These are phyloP conservation scores for Balansia obtecta DNA, from an alignment of 2,329 filamentous ascomycete genomes.

Conservation along the genomic window DNA sequence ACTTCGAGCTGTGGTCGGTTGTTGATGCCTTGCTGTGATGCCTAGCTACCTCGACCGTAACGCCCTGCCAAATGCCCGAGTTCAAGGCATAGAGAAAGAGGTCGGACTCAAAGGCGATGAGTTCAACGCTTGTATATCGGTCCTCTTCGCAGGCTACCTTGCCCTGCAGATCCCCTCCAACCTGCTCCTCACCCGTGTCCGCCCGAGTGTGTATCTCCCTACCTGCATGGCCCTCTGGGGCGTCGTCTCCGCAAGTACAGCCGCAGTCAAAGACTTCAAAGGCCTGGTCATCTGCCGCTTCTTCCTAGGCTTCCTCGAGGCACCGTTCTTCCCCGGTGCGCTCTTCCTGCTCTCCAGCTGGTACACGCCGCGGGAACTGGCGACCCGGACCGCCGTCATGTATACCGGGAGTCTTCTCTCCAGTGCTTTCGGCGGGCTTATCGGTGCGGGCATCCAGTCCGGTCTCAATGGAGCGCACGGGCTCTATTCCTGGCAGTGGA, in stretches of 20 bases:
- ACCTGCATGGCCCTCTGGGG: constrained; percentile 25
- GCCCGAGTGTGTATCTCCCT: constrained; percentile 31
- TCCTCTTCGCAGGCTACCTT: constrained; percentile 24
- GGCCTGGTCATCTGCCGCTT: constrained; percentile 30
- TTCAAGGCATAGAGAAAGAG: constrained; percentile 5
- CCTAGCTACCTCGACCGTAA: constrained; percentile 6
- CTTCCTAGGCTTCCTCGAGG: constrained; percentile 27
- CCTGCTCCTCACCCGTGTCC: constrained; percentile 25
- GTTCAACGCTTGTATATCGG: constrained; percentile 16
- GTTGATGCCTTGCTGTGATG: background rate
- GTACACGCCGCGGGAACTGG: constrained; percentile 38
- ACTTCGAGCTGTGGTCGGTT: too few relatives aligned
- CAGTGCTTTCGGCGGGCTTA: constrained; percentile 29
- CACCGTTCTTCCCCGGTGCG: constrained; percentile 24
- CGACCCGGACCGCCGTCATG: constrained; percentile 30
- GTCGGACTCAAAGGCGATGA: background rate
- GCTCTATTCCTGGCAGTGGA: constrained; percentile 20
- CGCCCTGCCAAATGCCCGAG: constrained; percentile 4
- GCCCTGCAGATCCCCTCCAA: constrained; percentile 24
- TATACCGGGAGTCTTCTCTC: constrained; percentile 28
- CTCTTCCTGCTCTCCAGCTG: constrained; percentile 35
- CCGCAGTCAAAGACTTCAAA: constrained; percentile 26
- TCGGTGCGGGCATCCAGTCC: constrained; percentile 29
- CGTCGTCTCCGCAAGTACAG: constrained; percentile 23
- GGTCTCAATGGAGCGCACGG: constrained; percentile 16